Evolutionary conservation across 2,329 filamentous ascomycete genomes (phyloP), one percentile per base, ranked within the genome.

Genomic region (Cadophora sp.): DNA sequence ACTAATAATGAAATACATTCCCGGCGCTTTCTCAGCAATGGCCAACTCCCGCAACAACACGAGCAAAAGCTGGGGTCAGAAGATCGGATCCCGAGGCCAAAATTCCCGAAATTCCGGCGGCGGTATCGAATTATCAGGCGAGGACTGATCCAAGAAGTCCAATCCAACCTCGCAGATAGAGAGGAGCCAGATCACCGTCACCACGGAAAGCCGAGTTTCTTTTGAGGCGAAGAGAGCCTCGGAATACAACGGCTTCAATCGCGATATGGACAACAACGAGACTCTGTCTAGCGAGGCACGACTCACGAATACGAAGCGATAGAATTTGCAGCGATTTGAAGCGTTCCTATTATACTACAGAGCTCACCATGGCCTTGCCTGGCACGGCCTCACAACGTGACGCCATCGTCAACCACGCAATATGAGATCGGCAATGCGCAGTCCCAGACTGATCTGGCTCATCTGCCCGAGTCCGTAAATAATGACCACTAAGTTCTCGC

Each of bases 1-100:
- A 16, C 79, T 83, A 1, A 11, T 73, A 19, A 48, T 67, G 14
- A 70, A 66, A 66, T 66, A 53, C 50, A 24, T 69, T 7, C 69
- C 69, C 4, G 29, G 37, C 3, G 7, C 63, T 9, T 68, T 68
- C 46, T 62, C 51, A 12, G 22, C 66, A 11, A 64, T 62, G 2
- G 29, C 50, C 51, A 19, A 43, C 8, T 53, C 46, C 24, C n/a
- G 40, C 4, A 51, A 29, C 40, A 27, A 53, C 31, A 34, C 53
- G 11, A 60, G 51, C 37, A 48, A 24, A 40, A 56, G 46, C 31
- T 68, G 56, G 56, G 66, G 56, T 8, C 65, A 63, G 34, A 67
- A 67, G 29, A 22, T 40, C 9, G 26, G 34, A 4, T 65, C 62
- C n/a, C 27, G 22, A 22, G 29, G 64, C n/a, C 48, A 55, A 16